These are phyloP conservation scores for Flaveria robusta DNA, from an alignment of 129 eudicot species.

Conservation along the genomic window DNA sequence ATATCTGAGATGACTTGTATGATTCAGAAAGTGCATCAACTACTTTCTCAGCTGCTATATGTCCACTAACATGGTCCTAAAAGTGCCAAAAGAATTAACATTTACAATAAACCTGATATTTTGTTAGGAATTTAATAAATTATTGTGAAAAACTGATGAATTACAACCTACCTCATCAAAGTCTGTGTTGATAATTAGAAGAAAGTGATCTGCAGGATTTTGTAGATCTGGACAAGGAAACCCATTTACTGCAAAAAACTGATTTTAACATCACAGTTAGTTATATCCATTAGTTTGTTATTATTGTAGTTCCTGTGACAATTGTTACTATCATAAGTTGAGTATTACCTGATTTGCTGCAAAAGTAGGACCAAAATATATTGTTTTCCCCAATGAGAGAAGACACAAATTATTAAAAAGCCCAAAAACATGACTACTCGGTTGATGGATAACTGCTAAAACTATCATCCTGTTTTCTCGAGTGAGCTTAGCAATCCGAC, in stretches of 20 bases:
- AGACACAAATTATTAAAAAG: no score
- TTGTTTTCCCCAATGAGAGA: no score
- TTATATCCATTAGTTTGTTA: not conserved
- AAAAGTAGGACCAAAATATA: no score
- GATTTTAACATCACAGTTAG: constrained; percentile 2
- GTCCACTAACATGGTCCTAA: no score
- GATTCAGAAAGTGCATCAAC: no score
- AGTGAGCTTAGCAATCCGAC: no score
- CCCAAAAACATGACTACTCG: no score
- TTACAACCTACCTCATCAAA: constrained; percentile 30
- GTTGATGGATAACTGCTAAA: no score
- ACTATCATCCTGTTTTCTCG: no score
- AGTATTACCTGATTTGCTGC: no score
- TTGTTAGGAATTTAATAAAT: not conserved
- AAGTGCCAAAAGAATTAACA: not conserved
- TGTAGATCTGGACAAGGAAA: constrained; percentile 37
- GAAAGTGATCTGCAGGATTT: constrained; percentile 40
- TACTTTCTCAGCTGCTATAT: no score
- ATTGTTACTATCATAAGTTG: not conserved
- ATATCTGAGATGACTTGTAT: no score
- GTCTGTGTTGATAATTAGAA: constrained; percentile 34
- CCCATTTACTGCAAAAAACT: constrained; percentile 36
- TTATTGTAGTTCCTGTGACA: not conserved
- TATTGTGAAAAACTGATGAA: not conserved
- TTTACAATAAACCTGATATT: not conserved